Percentiles rank a stretch among this genome's conserved stretches.
Evolutionary conservation across 2,329 filamentous ascomycete genomes (phyloP).

Genomic region (Botryotinia convoluta): DNA sequence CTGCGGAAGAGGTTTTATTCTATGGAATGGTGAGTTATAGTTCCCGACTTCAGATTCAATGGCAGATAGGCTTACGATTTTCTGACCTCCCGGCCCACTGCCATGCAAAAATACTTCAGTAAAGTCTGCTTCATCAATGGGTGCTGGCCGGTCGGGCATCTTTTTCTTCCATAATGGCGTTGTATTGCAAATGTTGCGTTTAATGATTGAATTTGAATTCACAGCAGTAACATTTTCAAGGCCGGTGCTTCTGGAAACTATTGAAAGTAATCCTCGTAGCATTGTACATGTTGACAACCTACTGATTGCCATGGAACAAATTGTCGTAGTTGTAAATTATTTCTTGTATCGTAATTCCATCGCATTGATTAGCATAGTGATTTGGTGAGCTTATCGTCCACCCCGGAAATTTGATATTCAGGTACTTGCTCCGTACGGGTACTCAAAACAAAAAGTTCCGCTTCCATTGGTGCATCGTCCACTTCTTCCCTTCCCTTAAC

Average conservation of each 20-base stretch:
- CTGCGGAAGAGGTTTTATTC: conserved; percentile 97
- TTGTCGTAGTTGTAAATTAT: not conserved
- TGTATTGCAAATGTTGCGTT: conserved; percentile 25
- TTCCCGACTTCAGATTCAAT: not conserved
- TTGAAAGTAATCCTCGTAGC: conserved; percentile 27
- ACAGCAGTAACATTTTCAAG: conserved; percentile 22
- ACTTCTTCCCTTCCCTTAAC: not conserved
- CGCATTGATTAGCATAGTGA: conserved; percentile 13
- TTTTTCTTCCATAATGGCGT: conserved; percentile 47
- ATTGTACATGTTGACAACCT: conserved; percentile 33
- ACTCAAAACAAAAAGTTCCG: not conserved
- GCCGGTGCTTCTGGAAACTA: conserved; percentile 17
- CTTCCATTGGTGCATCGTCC: not conserved
- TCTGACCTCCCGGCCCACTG: conserved; percentile 89
- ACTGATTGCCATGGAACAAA: conserved; percentile 6
- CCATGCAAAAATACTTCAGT: conserved; percentile 86
- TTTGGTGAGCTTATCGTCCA: not conserved
- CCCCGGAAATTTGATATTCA: conserved; percentile 12
- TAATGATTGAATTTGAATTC: not conserved
- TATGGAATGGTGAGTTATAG: conserved; percentile 34
- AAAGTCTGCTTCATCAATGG: conserved; percentile 74
- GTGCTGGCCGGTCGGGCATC: conserved; percentile 71
- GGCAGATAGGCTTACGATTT: conserved; percentile 62
- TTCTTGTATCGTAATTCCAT: not conserved
- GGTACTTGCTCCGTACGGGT: not conserved